phyloP scores from a whole-genome alignment of 257 asterid species.

The Solanum virginianum region DNA sequence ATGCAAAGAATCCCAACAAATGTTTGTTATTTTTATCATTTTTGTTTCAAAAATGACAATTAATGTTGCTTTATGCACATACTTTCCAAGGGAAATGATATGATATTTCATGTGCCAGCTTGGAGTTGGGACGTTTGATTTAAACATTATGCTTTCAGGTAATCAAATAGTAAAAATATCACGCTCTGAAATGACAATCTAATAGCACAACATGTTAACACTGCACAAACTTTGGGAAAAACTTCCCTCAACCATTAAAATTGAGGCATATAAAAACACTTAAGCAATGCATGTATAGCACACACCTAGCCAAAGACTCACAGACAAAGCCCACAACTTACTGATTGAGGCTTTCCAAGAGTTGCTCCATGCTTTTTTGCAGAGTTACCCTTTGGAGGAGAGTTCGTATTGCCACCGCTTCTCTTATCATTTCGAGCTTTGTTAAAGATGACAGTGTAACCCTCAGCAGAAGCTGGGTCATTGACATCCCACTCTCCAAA shows the following conservation, averaged over 20 bases:
- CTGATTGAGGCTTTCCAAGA: conserved; percentile 10
- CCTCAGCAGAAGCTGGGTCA: conserved; percentile 59
- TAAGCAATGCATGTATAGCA: not conserved
- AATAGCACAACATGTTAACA: not conserved
- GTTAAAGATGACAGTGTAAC: conserved; percentile 54
- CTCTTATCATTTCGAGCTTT: conserved; percentile 48
- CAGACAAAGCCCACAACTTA: not conserved
- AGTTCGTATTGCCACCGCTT: conserved; percentile 44
- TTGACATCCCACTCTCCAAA: conserved; percentile 76
- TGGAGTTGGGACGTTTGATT: not conserved
- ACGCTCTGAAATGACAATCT: not conserved
- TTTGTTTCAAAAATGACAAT: not conserved
- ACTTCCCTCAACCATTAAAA: not conserved
- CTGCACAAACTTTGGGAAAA: not conserved
- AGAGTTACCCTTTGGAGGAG: conserved; percentile 31
- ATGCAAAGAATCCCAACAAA: not conserved
- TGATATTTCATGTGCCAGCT: not conserved
- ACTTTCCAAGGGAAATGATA: not conserved
- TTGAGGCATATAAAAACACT: not conserved
- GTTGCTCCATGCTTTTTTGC: not conserved
- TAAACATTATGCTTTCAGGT: not conserved
- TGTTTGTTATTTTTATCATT: not conserved
- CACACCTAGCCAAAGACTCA: not conserved
- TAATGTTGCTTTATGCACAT: not conserved
- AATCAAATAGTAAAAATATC: not conserved